Evolutionary conservation across 495 filamentous ascomycete species (phyloP), one percentile per base, ranked within the genome.

Genomic region (Tuber umbilicatum): DNA sequence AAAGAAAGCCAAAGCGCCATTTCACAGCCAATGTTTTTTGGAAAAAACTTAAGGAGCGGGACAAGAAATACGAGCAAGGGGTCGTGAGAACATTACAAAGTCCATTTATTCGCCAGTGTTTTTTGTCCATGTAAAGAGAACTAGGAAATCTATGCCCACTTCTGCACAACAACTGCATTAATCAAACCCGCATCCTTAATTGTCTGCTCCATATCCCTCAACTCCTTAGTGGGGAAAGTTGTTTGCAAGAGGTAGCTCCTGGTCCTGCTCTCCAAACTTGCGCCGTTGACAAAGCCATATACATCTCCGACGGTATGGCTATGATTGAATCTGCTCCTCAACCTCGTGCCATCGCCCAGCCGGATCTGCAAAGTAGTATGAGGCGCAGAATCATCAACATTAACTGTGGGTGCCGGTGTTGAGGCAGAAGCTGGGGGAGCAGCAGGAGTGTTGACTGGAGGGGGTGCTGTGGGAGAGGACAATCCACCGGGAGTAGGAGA

Each of bases 161-260:
- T 92, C 83, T 93, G 91, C 67, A 93, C 90, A 70, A 93, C 87
- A 27, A 90, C 89, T 17, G 90, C 91, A 68, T 91, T 91, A 80
- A 92, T 88, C 68, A 92, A 89, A 3, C 88, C 82, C 76, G 92
- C 83, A 47, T 92, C 90, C 5, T 89, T 90, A 67, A 93, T 82
- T 17, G 85, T 87, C 69, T 84, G 84, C 1, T 79, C 83, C 82
- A 90, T 89, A 74, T 99, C 93, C 31, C 85, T 91, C 71, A 97
- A 88, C 79, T 98, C 94, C 84, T 93, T 97, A 84, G 90, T 97
- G 3, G 96, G 95, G 83, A 98, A 98, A 0, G 96, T 98, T 1
- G 95, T 99, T 82, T 97, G 94, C 73, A 99, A 83, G 12, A 91
- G 90, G 87, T 93, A 99, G 17, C 85, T 79, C 31, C 94, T 87